Evolutionary conservation across 1,139 yeast genomes (phyloP).

Genomic region (Geotrichum aggregatum): DNA sequence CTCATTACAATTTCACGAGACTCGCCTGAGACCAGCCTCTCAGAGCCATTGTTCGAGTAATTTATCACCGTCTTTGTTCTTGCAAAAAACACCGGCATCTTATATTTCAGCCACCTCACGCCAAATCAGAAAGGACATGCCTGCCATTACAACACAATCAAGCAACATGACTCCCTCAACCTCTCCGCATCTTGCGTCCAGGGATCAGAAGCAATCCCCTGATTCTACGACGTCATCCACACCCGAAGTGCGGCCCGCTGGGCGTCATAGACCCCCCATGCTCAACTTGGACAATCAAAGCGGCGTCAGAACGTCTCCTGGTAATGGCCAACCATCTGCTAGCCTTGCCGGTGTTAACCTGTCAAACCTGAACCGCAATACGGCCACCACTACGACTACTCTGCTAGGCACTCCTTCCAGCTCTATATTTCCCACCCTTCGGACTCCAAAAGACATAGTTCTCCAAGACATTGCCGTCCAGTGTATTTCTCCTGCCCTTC

Average conservation of each 20-base stretch:
- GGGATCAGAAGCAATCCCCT: background rate
- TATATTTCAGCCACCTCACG: background rate
- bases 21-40: too few species aligned
- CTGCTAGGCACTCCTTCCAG: conserved; percentile 15
- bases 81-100: background rate
- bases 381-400: conserved; percentile 15
- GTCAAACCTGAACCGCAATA: conserved; percentile 12
- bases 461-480: conserved; percentile 37
- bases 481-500: conserved; percentile 43
- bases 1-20: too few species aligned
- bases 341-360: conserved; percentile 12
- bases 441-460: conserved; percentile 37
- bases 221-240: background rate
- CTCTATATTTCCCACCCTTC: conserved; percentile 21
- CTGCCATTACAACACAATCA: too few species aligned
- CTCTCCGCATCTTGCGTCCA: background rate
- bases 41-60: too few species aligned
- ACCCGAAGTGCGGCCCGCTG: background rate
- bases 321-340: background rate
- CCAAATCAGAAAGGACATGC: background rate
- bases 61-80: background rate
- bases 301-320: background rate
- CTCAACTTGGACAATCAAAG: conserved; percentile 16
- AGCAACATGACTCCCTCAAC: conserved; percentile 8
- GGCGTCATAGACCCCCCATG: conserved; percentile 22